phyloP scores from a whole-genome alignment of 139 green algal genomes.

The Tetratostichococcus sp. region DNA sequence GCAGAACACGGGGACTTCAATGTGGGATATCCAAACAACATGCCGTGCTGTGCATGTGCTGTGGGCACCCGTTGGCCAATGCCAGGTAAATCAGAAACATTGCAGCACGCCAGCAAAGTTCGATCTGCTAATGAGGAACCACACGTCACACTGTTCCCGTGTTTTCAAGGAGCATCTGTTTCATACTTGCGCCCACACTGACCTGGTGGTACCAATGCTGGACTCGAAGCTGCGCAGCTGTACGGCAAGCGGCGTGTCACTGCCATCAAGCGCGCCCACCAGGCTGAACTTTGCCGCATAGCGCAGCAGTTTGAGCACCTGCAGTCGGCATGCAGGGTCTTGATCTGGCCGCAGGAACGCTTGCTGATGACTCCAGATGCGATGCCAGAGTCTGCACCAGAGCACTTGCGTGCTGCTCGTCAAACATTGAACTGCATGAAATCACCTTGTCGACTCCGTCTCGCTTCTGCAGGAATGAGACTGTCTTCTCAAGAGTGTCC shows the following conservation, averaged over 20 bases:
- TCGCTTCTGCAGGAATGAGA: constrained; percentile 63
- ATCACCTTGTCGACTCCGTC: constrained; percentile 80
- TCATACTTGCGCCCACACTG: not conserved
- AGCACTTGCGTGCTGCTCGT: no score
- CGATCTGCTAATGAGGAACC: no score
- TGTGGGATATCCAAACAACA: no score
- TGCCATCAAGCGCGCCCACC: constrained; percentile 35
- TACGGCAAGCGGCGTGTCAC: constrained; percentile 23
- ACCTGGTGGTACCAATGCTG: constrained; percentile 66
- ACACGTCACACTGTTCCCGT: no score
- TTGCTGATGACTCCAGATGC: no score
- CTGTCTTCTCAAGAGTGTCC: constrained; percentile 50
- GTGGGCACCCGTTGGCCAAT: no score
- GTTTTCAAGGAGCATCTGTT: no score
- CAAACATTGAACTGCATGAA: no score
- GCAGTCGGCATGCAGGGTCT: not conserved
- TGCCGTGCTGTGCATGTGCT: not conserved
- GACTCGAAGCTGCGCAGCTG: constrained; percentile 49
- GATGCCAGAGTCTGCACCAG: no score
- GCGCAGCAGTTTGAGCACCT: constrained; percentile 66
- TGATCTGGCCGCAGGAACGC: no score
- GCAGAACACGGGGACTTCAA: not conserved
- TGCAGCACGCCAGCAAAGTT: no score
- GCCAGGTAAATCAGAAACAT: no score
- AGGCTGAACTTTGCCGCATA: constrained; percentile 65